phyloP scores from a whole-genome alignment of 2,329 filamentous ascomycete species.

The Tolypocladium pustulatum region DNA sequence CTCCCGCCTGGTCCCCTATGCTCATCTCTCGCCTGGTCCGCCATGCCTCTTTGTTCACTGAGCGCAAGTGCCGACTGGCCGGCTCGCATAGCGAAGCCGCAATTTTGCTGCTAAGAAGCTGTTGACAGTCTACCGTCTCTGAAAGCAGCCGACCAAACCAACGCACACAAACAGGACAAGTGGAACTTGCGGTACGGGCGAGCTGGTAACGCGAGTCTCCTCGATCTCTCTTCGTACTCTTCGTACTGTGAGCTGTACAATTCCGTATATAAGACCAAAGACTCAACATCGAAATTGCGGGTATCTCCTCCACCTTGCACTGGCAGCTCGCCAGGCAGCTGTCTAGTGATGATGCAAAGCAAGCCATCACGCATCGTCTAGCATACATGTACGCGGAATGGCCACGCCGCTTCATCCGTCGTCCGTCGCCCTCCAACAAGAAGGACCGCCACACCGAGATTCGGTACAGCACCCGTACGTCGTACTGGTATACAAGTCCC shows the following conservation, averaged over 20 bases:
- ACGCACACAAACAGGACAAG: too few species aligned
- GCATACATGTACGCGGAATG: not conserved
- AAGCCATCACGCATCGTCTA: not conserved
- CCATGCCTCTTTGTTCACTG: not conserved
- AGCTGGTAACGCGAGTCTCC: not conserved
- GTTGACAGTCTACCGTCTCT: not conserved
- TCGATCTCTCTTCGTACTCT: not conserved
- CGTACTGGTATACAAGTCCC: not conserved
- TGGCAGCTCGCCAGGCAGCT: not conserved
- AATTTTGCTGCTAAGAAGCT: not conserved
- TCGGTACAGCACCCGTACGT: not conserved
- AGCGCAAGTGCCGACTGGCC: not conserved
- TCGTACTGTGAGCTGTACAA: not conserved
- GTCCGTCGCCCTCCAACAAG: not conserved
- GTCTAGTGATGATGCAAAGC: not conserved
- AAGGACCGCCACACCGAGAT: not conserved
- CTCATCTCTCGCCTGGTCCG: too few species aligned
- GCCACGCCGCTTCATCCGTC: not conserved
- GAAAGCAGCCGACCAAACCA: too few species aligned
- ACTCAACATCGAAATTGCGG: not conserved
- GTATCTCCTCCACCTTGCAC: not conserved
- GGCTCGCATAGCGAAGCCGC: not conserved
- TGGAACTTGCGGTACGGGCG: not conserved
- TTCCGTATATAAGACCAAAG: not conserved
- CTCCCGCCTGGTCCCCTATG: not conserved